phyloP scores from a whole-genome alignment of 2,329 filamentous ascomycete genomes.

The Penicillium sp. region DNA sequence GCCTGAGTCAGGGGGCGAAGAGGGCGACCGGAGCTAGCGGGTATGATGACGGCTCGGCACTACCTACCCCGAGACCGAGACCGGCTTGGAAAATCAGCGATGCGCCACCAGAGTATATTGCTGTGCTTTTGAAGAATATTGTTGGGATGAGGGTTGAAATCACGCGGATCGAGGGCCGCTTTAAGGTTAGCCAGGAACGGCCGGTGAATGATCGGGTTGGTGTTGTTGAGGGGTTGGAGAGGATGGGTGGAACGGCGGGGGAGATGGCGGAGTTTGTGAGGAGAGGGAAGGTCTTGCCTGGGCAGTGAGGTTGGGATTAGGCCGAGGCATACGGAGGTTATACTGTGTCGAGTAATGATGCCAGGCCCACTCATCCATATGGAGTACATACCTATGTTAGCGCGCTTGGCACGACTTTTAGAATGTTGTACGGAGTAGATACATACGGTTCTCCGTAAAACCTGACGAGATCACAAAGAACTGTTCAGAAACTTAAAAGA shows the following conservation, averaged over 20 bases:
- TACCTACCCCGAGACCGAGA: background rate
- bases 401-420: background rate
- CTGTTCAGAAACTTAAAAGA: background rate
- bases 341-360: background rate
- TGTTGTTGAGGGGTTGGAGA: constrained; percentile 16
- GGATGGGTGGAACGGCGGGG: constrained; percentile 5
- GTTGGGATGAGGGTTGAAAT: constrained; percentile 18
- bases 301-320: background rate
- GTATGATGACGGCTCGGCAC: background rate
- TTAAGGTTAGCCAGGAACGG: constrained; percentile 22
- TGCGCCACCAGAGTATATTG: constrained; percentile 18
- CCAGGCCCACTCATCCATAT: background rate
- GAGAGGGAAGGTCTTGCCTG: background rate
- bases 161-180: constrained; percentile 16
- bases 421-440: background rate
- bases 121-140: constrained; percentile 16
- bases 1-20: background rate
- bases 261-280: constrained; percentile 19
- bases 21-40: background rate
- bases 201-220: constrained; percentile 13
- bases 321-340: background rate
- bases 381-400: background rate
- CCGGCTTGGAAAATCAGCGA: constrained; percentile 16
- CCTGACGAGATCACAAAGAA: background rate
- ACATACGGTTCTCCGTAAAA: background rate